Evolutionary conservation across 805 yeast genomes (phyloP), one percentile per base, ranked within the genome.

Genomic region (Candida boleticola): DNA sequence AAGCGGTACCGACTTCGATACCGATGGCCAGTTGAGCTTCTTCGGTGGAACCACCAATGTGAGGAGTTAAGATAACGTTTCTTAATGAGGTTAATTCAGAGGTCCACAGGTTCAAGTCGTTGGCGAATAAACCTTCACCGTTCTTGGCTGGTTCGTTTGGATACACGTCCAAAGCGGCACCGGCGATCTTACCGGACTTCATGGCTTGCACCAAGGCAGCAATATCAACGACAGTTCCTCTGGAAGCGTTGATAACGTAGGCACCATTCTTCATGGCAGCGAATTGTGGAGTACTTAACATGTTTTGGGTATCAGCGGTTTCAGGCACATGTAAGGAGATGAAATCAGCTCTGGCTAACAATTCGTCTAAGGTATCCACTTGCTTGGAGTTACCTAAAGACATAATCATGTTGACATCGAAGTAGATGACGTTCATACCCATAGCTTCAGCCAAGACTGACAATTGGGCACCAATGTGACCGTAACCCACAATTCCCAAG

Each of bases 11-110:
- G 47, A 93, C 99, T 73, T 93, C 99, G 47, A 92, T 74, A 71
- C 99, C 99, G 60, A 93, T 93, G 31, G 98, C 96, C 43, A 87
- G 78, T 77, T 93, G 99, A 29, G 99, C 99, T 75, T 93, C 99
- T 69, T 92, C 98, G 37, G 99, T 93, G 39, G 97, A 89, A 53
- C 99, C 99, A 71, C 99, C 99, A 55, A 93, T 93, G 63, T 93
- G 99, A 26, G 99, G 99, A 42, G 98, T 84, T 58, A 93, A 77
- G 51, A 93, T 89, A 48, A 92, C 81, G 69, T 93, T 93, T 71
- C 90, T 82, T 63, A 89, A 77, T 9, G 85, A 71, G 53, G 82
- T 77, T 55, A 93, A 77, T 62, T 90, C 97, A 26, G 87, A 73
- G 48, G 86, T 78, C 90, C 96, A 93, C 32, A 71, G 54, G 70